Evolutionary conservation across 495 filamentous ascomycete genomes (phyloP).

Genomic region (Chaetomium tenue): DNA sequence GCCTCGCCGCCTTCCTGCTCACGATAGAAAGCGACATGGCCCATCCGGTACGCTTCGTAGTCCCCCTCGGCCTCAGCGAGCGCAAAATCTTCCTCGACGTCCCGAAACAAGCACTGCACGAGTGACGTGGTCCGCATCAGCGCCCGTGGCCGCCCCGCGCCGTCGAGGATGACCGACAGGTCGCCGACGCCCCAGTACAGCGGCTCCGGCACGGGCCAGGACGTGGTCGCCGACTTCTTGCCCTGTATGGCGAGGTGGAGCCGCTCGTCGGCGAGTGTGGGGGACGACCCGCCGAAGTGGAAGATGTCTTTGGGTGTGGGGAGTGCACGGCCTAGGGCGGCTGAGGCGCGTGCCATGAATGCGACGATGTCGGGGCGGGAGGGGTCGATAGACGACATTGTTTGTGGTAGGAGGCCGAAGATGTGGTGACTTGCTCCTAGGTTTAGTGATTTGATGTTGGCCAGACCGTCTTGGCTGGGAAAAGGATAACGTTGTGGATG

Average conservation of each 20-base stretch:
- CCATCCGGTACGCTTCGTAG: slow-evolving; percentile 31
- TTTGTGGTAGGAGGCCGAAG: slow-evolving; percentile 38
- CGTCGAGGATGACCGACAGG: slow-evolving; percentile 37
- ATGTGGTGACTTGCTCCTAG: not conserved
- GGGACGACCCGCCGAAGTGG: slow-evolving; percentile 28
- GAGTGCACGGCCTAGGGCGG: slow-evolving; percentile 21
- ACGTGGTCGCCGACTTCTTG: slow-evolving; percentile 37
- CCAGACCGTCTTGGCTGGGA: not conserved
- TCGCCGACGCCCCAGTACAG: slow-evolving; percentile 36
- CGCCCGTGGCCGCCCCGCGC: slow-evolving; percentile 28
- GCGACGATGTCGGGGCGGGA: slow-evolving; percentile 30
- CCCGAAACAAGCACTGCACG: slow-evolving; percentile 32
- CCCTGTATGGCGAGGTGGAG: slow-evolving; percentile 31
- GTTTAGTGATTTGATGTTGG: not conserved
- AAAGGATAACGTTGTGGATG: too few relatives aligned
- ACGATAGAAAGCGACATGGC: slow-evolving; percentile 32
- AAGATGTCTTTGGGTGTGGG: slow-evolving; percentile 38
- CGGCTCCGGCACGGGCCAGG: slow-evolving; percentile 36
- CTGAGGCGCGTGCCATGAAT: slow-evolving; percentile 33
- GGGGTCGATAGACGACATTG: slow-evolving; percentile 51
- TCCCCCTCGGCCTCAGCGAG: slow-evolving; percentile 37
- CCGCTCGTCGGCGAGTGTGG: slow-evolving; percentile 19
- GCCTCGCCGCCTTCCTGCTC: slow-evolving; percentile 24
- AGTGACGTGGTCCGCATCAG: slow-evolving; percentile 34
- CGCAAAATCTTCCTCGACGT: slow-evolving; percentile 38